phyloP scores from a whole-genome alignment of 129 eudicot genomes.

The Solidago caesia region DNA sequence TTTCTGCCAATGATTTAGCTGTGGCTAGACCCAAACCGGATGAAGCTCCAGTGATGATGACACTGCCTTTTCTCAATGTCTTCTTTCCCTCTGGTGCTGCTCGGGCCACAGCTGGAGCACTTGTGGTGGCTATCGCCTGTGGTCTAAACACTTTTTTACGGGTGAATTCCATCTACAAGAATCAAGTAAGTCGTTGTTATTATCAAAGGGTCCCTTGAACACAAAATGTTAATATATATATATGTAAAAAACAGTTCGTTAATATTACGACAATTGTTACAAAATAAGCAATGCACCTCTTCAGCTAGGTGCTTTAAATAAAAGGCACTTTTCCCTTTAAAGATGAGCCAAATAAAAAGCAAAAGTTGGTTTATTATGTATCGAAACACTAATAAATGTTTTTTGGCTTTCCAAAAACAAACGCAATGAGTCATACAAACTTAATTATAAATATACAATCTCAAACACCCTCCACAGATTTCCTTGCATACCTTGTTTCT shows the following conservation, averaged over 20 bases:
- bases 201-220: neutral
- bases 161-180: constrained; percentile 32
- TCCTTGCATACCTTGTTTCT: constrained; percentile 40
- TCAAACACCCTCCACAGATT: neutral
- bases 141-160: constrained; percentile 31
- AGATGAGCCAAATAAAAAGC: too few species aligned
- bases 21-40: constrained; percentile 89
- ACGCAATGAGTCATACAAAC: too few species aligned
- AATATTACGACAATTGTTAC: neutral
- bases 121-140: constrained; percentile 49
- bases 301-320: too few species aligned
- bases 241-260: neutral
- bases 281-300: too few species aligned
- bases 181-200: neutral
- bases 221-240: neutral
- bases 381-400: too few species aligned
- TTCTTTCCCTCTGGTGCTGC: constrained; percentile 54
- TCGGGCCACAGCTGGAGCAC: constrained; percentile 40
- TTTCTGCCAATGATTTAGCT: constrained; percentile 76
- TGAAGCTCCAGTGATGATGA: constrained; percentile 87
- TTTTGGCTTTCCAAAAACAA: too few species aligned
- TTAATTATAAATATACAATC: too few species aligned
- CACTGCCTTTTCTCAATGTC: constrained; percentile 73
- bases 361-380: too few species aligned
- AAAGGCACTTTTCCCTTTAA: too few species aligned